A percentile compares a stretch with the other conserved stretches of the same genome.
These are phyloP conservation scores for Mucor circinelloides DNA, from an alignment of 371 early-diverging fungal genomes.

Conservation along the genomic window DNA sequence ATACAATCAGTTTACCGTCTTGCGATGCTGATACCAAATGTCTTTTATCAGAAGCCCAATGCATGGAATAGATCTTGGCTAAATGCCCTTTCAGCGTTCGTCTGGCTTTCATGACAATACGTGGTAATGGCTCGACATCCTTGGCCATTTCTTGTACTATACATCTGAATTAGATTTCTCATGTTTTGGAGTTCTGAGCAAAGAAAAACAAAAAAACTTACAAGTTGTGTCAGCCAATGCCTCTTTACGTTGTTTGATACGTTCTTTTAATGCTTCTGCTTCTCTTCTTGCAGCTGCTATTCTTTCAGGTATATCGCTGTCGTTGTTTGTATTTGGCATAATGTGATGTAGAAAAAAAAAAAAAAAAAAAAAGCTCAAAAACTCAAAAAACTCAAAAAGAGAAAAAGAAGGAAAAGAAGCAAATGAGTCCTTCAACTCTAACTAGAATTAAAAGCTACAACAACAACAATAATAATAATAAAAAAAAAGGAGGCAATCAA, in stretches of 20 bases:
- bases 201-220: conserved; percentile 39
- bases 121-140: conserved; percentile 59
- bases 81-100: conserved; percentile 97
- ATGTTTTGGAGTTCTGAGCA: too few species aligned
- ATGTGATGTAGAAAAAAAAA: not conserved
- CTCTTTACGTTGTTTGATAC: conserved; percentile 89
- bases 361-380: not conserved
- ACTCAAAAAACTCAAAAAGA: not conserved
- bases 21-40: conserved; percentile 98
- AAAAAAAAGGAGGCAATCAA: not conserved
- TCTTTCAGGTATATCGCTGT: conserved; percentile 57
- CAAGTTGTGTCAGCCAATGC: conserved; percentile 92
- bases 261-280: conserved; percentile 94
- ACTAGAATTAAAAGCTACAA: not conserved
- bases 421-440: not conserved
- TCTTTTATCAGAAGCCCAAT: conserved; percentile 94
- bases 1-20: conserved; percentile 98
- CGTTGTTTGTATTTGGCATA: not conserved
- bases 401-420: not conserved
- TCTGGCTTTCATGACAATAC: conserved; percentile 64
- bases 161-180: not conserved
- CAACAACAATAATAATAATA: not conserved
- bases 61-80: conserved; percentile 99
- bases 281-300: conserved; percentile 92
- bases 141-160: conserved; percentile 52